phyloP scores from a whole-genome alignment of 148 eudicot genomes.

The Mesembryanthemum crystallinum region DNA sequence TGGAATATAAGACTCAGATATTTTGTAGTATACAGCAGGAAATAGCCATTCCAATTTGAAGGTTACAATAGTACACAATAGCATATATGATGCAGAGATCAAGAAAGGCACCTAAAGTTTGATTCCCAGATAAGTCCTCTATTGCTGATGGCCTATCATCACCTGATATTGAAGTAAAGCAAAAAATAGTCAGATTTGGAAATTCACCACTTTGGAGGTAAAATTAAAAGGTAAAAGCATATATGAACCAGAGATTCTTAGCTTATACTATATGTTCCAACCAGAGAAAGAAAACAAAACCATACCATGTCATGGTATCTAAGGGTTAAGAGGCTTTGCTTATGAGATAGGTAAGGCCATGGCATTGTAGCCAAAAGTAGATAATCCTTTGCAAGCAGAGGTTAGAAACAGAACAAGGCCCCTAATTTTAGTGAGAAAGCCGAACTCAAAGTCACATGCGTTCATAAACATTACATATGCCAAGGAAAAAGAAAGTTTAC shows the following conservation, averaged over 20 bases:
- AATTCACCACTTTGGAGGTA: neutral
- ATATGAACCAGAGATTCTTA: neutral
- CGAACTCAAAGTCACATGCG: too few relatives aligned
- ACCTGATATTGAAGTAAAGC: slow-evolving; percentile 38
- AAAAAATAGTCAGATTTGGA: neutral
- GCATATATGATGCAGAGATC: slow-evolving; percentile 4
- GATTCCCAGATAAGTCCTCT: slow-evolving; percentile 29
- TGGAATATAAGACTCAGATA: neutral
- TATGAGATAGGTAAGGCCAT: neutral
- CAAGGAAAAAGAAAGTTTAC: too few relatives aligned
- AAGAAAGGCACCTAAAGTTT: slow-evolving; percentile 40
- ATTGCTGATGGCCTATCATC: slow-evolving; percentile 42
- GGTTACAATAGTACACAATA: neutral
- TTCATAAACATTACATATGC: too few relatives aligned
- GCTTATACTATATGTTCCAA: neutral
- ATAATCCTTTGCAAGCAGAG: too few relatives aligned
- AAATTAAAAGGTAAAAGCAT: neutral
- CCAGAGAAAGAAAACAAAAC: neutral
- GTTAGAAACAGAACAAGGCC: too few relatives aligned
- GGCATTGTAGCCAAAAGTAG: too few relatives aligned
- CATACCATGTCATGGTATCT: neutral
- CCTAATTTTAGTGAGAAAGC: too few relatives aligned
- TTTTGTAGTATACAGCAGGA: neutral
- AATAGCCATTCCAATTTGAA: neutral
- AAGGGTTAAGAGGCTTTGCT: neutral